phyloP scores from a whole-genome alignment of 2,329 filamentous ascomycete genomes.

The Pseudocercospora fijiensis region DNA sequence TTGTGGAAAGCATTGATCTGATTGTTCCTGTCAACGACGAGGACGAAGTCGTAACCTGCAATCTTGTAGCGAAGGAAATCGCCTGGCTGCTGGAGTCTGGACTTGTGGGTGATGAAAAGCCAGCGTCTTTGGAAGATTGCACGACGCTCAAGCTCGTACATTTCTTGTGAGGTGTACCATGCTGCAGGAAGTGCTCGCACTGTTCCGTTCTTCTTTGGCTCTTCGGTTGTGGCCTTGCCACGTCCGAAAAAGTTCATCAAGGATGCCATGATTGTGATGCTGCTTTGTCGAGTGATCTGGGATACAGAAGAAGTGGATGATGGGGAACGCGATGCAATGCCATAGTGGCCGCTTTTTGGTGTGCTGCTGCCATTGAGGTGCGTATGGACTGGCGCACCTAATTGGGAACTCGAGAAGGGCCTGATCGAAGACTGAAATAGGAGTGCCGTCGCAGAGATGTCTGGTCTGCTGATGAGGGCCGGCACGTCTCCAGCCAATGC shows the following conservation, averaged over 20 bases:
- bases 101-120: constrained; percentile 37
- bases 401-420: not conserved
- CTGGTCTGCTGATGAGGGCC: constrained; percentile 5
- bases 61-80: constrained; percentile 30
- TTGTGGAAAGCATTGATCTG: constrained; percentile 46
- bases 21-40: constrained; percentile 24
- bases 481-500: not conserved
- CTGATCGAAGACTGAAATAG: constrained; percentile 4
- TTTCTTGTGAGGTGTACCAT: constrained; percentile 45
- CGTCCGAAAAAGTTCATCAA: constrained; percentile 14
- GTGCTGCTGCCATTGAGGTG: not conserved
- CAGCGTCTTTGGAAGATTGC: constrained; percentile 45
- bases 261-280: constrained; percentile 8
- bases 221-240: constrained; percentile 1
- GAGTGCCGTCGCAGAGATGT: not conserved
- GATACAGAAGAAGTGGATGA: not conserved
- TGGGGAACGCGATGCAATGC: not conserved
- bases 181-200: constrained; percentile 43
- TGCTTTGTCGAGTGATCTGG: not conserved
- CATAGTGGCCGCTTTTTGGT: constrained; percentile 6
- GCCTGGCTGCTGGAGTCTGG: constrained; percentile 30
- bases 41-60: constrained; percentile 29
- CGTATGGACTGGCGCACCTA: not conserved
- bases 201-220: constrained; percentile 17
- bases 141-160: constrained; percentile 49